Evolutionary conservation across 345 rosid genomes (phyloP), one percentile per base, ranked within the genome.

Genomic region (Gossypium bickii): DNA sequence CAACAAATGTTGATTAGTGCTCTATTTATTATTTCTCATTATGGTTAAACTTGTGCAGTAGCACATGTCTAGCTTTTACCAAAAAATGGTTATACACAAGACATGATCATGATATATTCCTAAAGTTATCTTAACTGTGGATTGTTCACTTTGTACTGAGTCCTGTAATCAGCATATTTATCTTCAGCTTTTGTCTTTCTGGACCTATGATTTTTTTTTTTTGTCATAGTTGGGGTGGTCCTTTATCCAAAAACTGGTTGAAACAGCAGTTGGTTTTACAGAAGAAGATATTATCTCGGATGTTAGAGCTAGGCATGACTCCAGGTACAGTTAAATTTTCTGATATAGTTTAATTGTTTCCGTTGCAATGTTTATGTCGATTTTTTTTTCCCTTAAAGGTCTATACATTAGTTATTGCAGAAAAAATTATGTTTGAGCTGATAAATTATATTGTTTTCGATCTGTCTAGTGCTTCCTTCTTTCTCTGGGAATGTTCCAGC

Each of bases 401-500:
- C 20, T 12, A 44, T 7, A 34, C 7, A 20, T 15, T 43, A 61
- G 62, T 8, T 49, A 27, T 25, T 53, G 16, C 58, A 70, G 58
- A 67, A 71, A 51, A 20, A 51, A 20, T 6, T 12, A 38, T 56
- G 55, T 73, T 73, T 18, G 65, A 25, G 20, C 20, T 69, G 44
- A 68, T 66, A 74, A 27, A 69, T 27, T 66, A 1, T 47, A 9
- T 38, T 77, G 67, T 74, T 11, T 81, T 74, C 63, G 59, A 58
- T 34, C 11, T 83, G 49, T 77, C 58, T 82, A 94, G 98, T 94
- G 81, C 91, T 94, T 59, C 98, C 98, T 11, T 92, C 98, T 60
- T 94, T 94, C 89, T 88, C 98, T 53, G 98, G 98, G 65, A 92
- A 89, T 78, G 98, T 94, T 82, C 98, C 98, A 75, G 92, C 89